A percentile compares a stretch with the other conserved stretches of the same genome.
These are phyloP conservation scores for Gigaspora rosea DNA, from an alignment of 192 early-diverging fungal genomes.

Conservation along the genomic window DNA sequence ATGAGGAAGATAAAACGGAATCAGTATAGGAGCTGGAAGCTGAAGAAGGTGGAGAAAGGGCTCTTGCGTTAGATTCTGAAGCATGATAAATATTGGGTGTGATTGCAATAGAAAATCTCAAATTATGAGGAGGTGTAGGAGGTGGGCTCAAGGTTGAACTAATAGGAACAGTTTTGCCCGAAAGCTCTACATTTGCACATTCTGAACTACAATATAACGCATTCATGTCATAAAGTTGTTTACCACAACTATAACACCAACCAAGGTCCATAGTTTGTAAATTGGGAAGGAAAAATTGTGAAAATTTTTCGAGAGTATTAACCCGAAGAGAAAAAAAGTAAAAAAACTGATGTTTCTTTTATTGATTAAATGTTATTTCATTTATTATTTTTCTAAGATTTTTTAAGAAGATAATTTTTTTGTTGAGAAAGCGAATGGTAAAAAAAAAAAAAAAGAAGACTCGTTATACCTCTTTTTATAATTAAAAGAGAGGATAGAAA, in stretches of 20 bases:
- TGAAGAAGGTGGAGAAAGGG: background rate
- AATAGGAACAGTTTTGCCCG: background rate
- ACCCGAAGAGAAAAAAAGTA: no score
- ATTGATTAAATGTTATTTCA: no score
- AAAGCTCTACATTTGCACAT: background rate
- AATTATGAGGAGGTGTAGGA: background rate
- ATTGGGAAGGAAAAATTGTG: no score
- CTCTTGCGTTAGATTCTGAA: background rate
- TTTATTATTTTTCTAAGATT: no score
- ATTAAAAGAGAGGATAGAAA: no score
- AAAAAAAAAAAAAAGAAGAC: no score
- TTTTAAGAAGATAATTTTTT: no score
- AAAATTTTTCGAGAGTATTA: no score
- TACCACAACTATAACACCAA: background rate
- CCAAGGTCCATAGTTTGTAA: background rate
- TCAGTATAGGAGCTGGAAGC: background rate
- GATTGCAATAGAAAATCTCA: background rate
- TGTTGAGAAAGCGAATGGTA: no score
- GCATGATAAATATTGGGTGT: background rate
- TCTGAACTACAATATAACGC: background rate
- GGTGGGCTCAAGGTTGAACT: background rate
- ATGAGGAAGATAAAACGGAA: background rate
- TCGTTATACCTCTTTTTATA: no score
- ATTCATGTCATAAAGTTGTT: background rate
- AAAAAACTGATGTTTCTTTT: no score